These are phyloP conservation scores for Austroboletus rostrupii DNA, from an alignment of 1,284 basidiomycete genomes.

Conservation along the genomic window DNA sequence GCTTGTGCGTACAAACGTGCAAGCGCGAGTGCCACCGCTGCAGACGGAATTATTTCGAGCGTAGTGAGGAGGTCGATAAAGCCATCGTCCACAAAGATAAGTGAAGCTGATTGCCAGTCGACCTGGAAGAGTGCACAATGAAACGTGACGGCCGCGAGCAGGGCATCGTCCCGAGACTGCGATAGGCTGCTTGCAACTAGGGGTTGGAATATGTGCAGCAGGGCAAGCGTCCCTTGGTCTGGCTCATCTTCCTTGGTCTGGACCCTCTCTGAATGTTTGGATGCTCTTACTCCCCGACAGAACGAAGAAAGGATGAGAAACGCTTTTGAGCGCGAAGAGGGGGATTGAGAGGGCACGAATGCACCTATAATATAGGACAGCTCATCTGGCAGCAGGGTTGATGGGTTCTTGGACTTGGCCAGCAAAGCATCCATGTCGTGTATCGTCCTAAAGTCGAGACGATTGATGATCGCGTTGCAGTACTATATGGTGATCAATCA, in stretches of 20 bases:
- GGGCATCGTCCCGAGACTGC: constrained; percentile 48
- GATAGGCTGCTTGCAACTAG: constrained; percentile 44
- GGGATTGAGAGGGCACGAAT: constrained; percentile 49
- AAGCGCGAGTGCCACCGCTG: constrained; percentile 47
- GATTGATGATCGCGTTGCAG: too few species aligned
- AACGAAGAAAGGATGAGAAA: constrained; percentile 63
- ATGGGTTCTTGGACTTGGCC: constrained; percentile 33
- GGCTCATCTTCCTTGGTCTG: constrained; percentile 22
- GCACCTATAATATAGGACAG: constrained; percentile 49
- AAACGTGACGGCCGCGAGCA: constrained; percentile 56
- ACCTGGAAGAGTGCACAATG: constrained; percentile 74
- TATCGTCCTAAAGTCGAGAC: too few species aligned
- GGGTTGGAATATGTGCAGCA: constrained; percentile 48
- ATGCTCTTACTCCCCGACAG: constrained; percentile 52
- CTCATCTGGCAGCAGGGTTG: constrained; percentile 49
- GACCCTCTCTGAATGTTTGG: constrained; percentile 25
- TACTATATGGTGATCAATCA: too few species aligned
- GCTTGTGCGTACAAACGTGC: constrained; percentile 73
- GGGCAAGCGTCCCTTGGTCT: constrained; percentile 45
- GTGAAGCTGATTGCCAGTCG: constrained; percentile 59
- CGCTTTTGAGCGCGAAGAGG: constrained; percentile 54
- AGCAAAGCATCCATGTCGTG: constrained; percentile 33
- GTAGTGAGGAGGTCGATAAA: constrained; percentile 56
- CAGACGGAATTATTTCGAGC: constrained; percentile 57
- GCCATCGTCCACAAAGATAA: constrained; percentile 60